Evolutionary conservation across 2,329 filamentous ascomycete species (phyloP).

Genomic region (Colletotrichum melonis): DNA sequence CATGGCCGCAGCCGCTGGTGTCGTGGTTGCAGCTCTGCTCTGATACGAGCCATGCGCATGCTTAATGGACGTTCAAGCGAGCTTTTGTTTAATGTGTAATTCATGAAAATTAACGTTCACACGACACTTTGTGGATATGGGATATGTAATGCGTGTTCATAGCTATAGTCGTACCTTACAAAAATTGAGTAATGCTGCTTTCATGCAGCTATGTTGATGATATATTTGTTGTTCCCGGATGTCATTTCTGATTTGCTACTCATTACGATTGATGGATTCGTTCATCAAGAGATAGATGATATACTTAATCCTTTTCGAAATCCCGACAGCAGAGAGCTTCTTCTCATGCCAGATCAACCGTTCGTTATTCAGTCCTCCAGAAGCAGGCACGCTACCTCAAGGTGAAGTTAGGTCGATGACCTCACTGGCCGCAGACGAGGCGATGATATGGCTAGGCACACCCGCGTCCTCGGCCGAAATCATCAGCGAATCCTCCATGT

Average conservation of each 20-base stretch:
- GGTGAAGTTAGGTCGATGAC: constrained; percentile 7
- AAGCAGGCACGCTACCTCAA: background rate
- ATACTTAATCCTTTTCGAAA: too few species aligned
- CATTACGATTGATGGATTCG: too few species aligned
- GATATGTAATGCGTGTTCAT: background rate
- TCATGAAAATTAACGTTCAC: background rate
- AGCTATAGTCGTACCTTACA: background rate
- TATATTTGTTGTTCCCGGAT: too few species aligned
- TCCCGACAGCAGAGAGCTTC: too few species aligned
- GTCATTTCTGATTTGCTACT: too few species aligned
- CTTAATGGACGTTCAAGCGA: background rate
- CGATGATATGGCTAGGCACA: background rate
- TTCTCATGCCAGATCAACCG: too few species aligned
- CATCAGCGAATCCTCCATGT: constrained; percentile 2
- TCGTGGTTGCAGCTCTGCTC: constrained; percentile 27
- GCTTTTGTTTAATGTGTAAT: background rate
- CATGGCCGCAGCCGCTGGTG: constrained; percentile 24
- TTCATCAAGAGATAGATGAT: too few species aligned
- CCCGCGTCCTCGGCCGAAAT: constrained; percentile 6
- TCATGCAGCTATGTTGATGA: background rate
- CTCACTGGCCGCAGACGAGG: background rate
- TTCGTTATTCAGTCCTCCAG: too few species aligned
- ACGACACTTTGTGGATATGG: background rate
- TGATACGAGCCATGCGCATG: background rate
- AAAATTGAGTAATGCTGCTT: background rate